Evolutionary conservation across 2,329 filamentous ascomycete genomes (phyloP), one percentile per base, ranked within the genome.

Genomic region (Fusarium sp.): DNA sequence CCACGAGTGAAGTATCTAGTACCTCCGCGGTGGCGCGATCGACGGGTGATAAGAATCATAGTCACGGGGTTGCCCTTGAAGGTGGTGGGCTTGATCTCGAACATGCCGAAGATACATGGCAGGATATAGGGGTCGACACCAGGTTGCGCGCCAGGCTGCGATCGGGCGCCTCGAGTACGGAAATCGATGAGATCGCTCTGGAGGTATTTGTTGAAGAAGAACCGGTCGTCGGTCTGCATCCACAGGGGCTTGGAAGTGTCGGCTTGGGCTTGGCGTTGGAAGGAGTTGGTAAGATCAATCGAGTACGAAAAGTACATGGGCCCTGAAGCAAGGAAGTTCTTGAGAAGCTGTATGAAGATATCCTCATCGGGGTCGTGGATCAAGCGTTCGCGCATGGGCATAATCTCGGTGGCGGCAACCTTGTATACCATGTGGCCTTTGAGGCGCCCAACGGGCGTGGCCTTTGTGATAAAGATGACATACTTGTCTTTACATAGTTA

Each of bases 231-330:
- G 70, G 95, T 91, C 73, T 94, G 87, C 85, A 92, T 91, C 96
- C 96, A 99, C 62, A 98, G 82, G 15, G 96, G 95, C 59, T 87
- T 84, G 18, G 88, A 87, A 59, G 84, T 83, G 79, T 97, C 90
- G 71, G 89, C 85, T 73, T 95, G 90, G 6, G 95, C 90, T 79
- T 98, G 96, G 70, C 96, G 90, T 83, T 99, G 96, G 84, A 98
- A 97, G 79, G 90, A 95, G 85, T 97, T 99, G 74, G 96, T 99
- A 71, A 99, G 88, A 81, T 99, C 96, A 79, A 97, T 89, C 11
- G 95, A 95, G 84, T 99, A 99, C 61, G 96, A 98, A 78, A 98
- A 99, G 87, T 97, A 98, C 91, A 98, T 94, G 11, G 95, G 94
- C 0, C 92, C 93, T 15, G 89, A 90, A 79, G 92, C 92, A 74